Evolutionary conservation across 2,329 filamentous ascomycete species (phyloP), one percentile per base, ranked within the genome.

Genomic region (Monilinia fructigena): DNA sequence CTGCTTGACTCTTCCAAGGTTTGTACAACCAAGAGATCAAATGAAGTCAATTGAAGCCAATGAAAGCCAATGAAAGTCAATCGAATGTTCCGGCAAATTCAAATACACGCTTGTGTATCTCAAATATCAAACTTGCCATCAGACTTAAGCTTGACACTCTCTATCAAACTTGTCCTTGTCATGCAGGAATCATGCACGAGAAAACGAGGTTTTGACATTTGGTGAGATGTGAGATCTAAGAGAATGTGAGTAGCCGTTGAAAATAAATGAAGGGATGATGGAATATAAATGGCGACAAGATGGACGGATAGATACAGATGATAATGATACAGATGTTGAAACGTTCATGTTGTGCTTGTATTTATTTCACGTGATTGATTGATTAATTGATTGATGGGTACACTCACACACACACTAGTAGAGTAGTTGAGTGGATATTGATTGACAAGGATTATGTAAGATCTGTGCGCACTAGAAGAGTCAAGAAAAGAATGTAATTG

Each of bases 131-230:
- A 59, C 26, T 59, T 28, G 28, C 4, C 28, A 28, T 28, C 28
- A 28, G 28, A 28, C 28, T 28, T 0, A 28, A 28, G 28, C 28
- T 28, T 60, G 52, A 35, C 52, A 54, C 20, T 35, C 28, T 28
- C 35, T 42, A 35, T 48, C n/a, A 42, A n/a, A 56, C 55, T 56
- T 56, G 55, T 56, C 55, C 55, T 56, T 56, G 55, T 56, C 55
- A 40, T 18, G 20, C 56, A 60, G 56, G 58, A 60, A 50, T 38
- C 4, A 50, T 50, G 58, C 58, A 60, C 58, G 58, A 60, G 58
- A 60, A 60, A 50, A 60, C 58, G 58, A 60, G 58, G 58, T n/a
- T 38, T 60, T 60, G 58, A 60, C 58, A 60, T 38, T 48, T 60
- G 45, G 58, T 60, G 16, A 31, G 2, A 50, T 23, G 45, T 50